phyloP scores from a whole-genome alignment of 331 rosid genomes.

The Pyracantha coccinea region DNA sequence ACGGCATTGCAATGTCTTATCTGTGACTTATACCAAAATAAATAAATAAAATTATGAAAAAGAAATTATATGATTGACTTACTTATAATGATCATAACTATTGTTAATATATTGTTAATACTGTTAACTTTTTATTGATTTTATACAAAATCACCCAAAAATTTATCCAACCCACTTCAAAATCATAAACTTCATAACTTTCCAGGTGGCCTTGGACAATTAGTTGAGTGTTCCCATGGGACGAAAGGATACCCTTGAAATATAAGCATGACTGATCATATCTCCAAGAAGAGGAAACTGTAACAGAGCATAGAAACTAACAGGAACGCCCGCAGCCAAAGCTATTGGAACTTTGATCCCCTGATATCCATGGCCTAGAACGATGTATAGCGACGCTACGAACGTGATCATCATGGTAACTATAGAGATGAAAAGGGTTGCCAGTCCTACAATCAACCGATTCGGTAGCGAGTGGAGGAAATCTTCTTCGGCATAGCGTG shows the following conservation, averaged over 20 bases:
- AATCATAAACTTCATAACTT: neutral
- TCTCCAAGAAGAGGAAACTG: constrained; percentile 4
- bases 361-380: neutral
- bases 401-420: constrained; percentile 5
- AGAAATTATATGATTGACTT: too few relatives aligned
- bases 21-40: too few relatives aligned
- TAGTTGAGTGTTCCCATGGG: neutral
- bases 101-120: too few relatives aligned
- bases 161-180: too few relatives aligned
- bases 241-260: neutral
- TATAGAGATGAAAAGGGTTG: constrained; percentile 4
- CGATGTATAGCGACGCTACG: neutral
- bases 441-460: neutral
- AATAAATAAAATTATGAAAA: too few relatives aligned
- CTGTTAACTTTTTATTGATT: too few relatives aligned
- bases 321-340: constrained; percentile 4
- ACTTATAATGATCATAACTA: too few relatives aligned
- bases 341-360: neutral
- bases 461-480: neutral
- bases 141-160: too few relatives aligned
- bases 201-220: too few relatives aligned
- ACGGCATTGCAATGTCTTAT: too few relatives aligned
- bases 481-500: neutral
- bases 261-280: constrained; percentile 8
- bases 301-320: neutral